Percentiles rank a stretch among this genome's conserved stretches.
phyloP scores from a whole-genome alignment of 495 filamentous ascomycete species.

The Stereocaulon alpinum region DNA sequence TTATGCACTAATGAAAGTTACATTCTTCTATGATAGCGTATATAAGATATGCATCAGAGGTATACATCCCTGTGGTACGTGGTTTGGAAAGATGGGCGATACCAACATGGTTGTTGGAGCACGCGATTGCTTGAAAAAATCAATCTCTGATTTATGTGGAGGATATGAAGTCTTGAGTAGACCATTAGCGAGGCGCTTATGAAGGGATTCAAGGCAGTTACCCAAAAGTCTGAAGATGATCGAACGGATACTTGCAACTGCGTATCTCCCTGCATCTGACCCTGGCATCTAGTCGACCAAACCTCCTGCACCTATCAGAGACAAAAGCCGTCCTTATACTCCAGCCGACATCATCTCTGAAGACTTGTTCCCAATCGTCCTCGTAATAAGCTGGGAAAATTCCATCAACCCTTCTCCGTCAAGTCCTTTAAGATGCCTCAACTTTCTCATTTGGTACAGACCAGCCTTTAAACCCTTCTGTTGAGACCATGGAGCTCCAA shows the following conservation, averaged over 20 bases:
- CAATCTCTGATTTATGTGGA: not conserved
- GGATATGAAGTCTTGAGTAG: not conserved
- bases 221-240: not conserved
- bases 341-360: not conserved
- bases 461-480: conserved; percentile 6
- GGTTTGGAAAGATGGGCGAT: not conserved
- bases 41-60: not conserved
- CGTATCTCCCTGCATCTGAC: not conserved
- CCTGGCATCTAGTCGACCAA: not conserved
- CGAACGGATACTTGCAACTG: not conserved
- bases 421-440: conserved; percentile 6
- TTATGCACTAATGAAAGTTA: not conserved
- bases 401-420: conserved; percentile 9
- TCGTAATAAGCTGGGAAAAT: conserved; percentile 4
- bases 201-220: not conserved
- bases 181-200: not conserved
- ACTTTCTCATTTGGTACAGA: conserved; percentile 3
- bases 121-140: not conserved
- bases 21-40: not conserved
- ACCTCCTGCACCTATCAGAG: not conserved
- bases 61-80: not conserved
- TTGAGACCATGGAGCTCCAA: conserved; percentile 17
- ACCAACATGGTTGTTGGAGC: not conserved
- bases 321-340: not conserved
- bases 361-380: not conserved